These are phyloP conservation scores for Zanthoxylum bungeanum DNA, from an alignment of 345 rosid genomes.

Conservation along the genomic window DNA sequence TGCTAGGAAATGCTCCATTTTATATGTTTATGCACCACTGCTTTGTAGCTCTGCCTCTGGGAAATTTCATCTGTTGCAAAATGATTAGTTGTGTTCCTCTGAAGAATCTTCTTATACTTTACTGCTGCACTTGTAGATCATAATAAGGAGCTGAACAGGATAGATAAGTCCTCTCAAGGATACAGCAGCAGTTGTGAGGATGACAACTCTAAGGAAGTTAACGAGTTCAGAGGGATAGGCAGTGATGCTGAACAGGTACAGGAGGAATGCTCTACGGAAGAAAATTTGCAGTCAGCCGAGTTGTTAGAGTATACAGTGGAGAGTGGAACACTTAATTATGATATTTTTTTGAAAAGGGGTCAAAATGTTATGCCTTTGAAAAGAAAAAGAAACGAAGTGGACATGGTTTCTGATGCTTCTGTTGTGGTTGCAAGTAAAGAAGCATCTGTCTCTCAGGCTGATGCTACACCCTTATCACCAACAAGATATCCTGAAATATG, in stretches of 20 bases:
- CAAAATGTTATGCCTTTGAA: no score
- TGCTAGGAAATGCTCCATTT: neutral
- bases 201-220: conserved; percentile 11
- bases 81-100: neutral
- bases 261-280: conserved; percentile 10
- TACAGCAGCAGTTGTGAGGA: neutral
- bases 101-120: neutral
- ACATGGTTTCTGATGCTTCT: no score
- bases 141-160: conserved; percentile 11
- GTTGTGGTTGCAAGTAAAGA: conserved; percentile 24
- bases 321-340: no score
- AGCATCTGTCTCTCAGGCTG: conserved; percentile 17
- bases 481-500: conserved; percentile 28
- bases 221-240: conserved; percentile 20
- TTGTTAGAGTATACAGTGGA: conserved; percentile 6
- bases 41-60: neutral
- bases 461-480: conserved; percentile 23
- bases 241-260: conserved; percentile 28
- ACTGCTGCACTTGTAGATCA: conserved; percentile 24
- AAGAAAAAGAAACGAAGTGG: no score
- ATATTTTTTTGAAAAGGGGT: no score
- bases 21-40: neutral
- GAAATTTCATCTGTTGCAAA: neutral
- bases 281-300: conserved; percentile 24
- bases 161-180: no score